Percentiles rank a stretch among this genome's conserved stretches.
phyloP scores from a whole-genome alignment of 441 rosid species.

The Flueggea neowawraea region DNA sequence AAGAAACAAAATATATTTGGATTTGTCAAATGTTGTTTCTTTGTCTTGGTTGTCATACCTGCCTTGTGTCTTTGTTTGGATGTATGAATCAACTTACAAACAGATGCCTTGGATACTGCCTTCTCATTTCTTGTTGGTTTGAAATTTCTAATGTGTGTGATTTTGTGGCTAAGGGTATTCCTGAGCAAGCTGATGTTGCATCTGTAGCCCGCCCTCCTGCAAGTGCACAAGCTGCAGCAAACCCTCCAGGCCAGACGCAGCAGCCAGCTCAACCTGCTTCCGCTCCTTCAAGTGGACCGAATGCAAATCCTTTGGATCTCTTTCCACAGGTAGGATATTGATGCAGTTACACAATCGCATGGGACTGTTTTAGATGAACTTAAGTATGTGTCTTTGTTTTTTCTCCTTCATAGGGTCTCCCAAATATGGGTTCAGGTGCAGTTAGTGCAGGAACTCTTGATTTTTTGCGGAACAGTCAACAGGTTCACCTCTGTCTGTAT shows the following conservation, averaged over 20 bases:
- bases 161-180: conserved; percentile 48
- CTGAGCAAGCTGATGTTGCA: conserved; percentile 67
- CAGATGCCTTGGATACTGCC: not conserved
- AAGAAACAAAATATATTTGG: not conserved
- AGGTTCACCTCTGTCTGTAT: conserved; percentile 32
- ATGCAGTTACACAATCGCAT: not conserved
- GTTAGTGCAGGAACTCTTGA: conserved; percentile 66
- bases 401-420: conserved; percentile 54
- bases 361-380: conserved; percentile 7
- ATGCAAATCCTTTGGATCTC: conserved; percentile 73
- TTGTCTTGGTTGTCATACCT: not conserved
- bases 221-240: conserved; percentile 44
- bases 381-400: not conserved
- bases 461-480: conserved; percentile 79
- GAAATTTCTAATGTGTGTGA: not conserved
- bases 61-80: not conserved
- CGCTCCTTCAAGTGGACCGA: conserved; percentile 53
- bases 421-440: conserved; percentile 43
- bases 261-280: conserved; percentile 47
- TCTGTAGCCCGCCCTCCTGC: conserved; percentile 48
- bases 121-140: not conserved
- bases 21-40: not conserved
- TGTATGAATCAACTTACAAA: not conserved
- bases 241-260: conserved; percentile 23
- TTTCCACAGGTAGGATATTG: conserved; percentile 65